Percentiles rank a stretch among this genome's conserved stretches.
phyloP scores from a whole-genome alignment of 2,329 filamentous ascomycete genomes.

The Neobulgaria alba region DNA sequence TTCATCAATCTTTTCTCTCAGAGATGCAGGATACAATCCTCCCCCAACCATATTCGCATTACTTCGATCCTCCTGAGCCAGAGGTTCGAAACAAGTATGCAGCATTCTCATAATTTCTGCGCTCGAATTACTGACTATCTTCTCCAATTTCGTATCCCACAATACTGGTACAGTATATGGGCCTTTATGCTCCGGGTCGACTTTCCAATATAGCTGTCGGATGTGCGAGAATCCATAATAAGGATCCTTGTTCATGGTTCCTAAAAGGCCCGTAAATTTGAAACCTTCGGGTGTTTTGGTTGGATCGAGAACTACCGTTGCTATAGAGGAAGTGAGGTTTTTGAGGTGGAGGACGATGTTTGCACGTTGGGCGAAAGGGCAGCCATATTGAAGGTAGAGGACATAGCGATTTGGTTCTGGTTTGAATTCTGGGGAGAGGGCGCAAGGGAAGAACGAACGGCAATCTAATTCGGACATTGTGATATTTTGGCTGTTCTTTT shows the following conservation, averaged over 20 bases:
- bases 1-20: conserved; percentile 9
- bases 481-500: no score
- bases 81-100: conserved; percentile 42
- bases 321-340: conserved; percentile 66
- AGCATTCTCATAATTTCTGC: conserved; percentile 76
- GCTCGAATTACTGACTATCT: conserved; percentile 71
- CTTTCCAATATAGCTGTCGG: conserved; percentile 56
- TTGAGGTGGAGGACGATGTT: conserved; percentile 84
- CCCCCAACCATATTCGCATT: conserved; percentile 5
- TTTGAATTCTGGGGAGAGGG: no score
- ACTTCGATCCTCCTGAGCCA: conserved; percentile 7
- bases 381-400: conserved; percentile 12
- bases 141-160: conserved; percentile 51
- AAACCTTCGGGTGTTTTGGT: conserved; percentile 7
- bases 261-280: conserved; percentile 8
- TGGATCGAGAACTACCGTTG: conserved; percentile 7
- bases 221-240: conserved; percentile 44
- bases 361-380: conserved; percentile 71
- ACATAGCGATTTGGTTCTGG: conserved; percentile 68
- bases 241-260: conserved; percentile 7
- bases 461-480: no score
- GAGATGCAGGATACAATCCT: conserved; percentile 2
- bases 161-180: conserved; percentile 60
- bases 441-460: conserved; percentile 29
- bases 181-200: conserved; percentile 53